These are phyloP conservation scores for Alternaria sp. DNA, from an alignment of 2,329 filamentous ascomycete genomes.

Conservation along the genomic window DNA sequence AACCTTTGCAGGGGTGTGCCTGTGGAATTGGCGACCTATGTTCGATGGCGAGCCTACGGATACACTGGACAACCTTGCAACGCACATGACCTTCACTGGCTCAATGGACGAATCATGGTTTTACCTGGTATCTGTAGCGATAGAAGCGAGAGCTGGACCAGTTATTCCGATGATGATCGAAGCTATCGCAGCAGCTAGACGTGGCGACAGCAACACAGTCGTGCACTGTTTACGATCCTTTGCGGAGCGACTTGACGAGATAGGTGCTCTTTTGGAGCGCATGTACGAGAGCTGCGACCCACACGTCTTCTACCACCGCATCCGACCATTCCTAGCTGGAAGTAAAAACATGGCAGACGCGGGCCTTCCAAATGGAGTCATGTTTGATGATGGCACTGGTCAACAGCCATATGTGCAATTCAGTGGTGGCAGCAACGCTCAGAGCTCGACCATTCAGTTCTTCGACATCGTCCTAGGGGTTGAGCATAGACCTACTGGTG, in stretches of 20 bases:
- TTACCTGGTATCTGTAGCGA: constrained; percentile 93
- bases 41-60: constrained; percentile 85
- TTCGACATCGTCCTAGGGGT: constrained; percentile 93
- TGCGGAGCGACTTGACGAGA: constrained; percentile 86
- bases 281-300: constrained; percentile 98
- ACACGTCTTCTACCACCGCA: constrained; percentile 92
- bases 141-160: constrained; percentile 89
- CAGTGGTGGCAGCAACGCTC: constrained; percentile 93
- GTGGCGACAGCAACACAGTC: constrained; percentile 74
- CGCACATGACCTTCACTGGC: constrained; percentile 89
- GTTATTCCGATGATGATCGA: constrained; percentile 88
- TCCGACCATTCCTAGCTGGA: constrained; percentile 93
- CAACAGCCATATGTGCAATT: constrained; percentile 79
- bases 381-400: constrained; percentile 83
- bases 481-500: constrained; percentile 88
- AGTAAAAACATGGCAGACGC: constrained; percentile 98
- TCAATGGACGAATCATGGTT: constrained; percentile 99
- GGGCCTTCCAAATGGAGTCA: constrained; percentile 84
- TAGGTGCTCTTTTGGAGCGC: constrained; percentile 78
- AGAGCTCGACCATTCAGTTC: constrained; percentile 96
- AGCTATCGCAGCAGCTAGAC: constrained; percentile 81
- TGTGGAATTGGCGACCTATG: constrained; percentile 97
- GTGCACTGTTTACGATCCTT: constrained; percentile 80
- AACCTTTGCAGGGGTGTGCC: constrained; percentile 87
- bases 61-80: constrained; percentile 85